Conservation (phyloP, 129 eudicot species). For the Erigeron canadensis region DNA sequence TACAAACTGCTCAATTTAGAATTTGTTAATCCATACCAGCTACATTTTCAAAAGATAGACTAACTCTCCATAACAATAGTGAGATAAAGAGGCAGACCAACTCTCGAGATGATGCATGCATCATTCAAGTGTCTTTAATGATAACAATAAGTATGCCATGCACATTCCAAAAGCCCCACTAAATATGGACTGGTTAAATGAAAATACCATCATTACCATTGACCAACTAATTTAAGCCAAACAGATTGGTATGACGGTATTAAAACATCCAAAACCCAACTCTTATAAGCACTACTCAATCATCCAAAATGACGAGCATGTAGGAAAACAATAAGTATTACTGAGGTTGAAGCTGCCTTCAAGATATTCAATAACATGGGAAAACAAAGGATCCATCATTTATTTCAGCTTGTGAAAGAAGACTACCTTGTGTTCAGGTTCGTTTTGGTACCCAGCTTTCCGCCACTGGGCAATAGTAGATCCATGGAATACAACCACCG, state of each 20-base stretch:
- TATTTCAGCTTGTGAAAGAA: not conserved
- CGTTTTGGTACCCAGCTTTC: conserved; percentile 88
- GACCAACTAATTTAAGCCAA: not conserved
- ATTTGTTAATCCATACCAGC: too few species aligned
- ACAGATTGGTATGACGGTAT: not conserved
- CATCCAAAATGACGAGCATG: too few species aligned
- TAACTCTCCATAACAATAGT: not conserved
- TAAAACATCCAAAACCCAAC: not conserved
- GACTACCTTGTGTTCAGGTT: conserved; percentile 84
- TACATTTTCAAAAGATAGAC: not conserved
- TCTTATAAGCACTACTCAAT: too few species aligned
- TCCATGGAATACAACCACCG: conserved; percentile 89
- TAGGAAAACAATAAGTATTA: too few species aligned
- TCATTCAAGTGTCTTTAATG: not conserved
- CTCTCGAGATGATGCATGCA: not conserved
- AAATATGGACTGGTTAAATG: not conserved
- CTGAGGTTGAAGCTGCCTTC: too few species aligned
- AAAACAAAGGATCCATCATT: not conserved
- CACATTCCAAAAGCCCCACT: not conserved
- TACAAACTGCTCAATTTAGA: not conserved
- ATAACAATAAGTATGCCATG: not conserved
- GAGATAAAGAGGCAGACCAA: not conserved
- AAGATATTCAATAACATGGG: too few species aligned
- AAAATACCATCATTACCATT: not conserved
- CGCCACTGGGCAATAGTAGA: conserved; percentile 96